Conservation (phyloP, 2,329 filamentous ascomycete genomes). For the Penicillium sp. region DNA sequence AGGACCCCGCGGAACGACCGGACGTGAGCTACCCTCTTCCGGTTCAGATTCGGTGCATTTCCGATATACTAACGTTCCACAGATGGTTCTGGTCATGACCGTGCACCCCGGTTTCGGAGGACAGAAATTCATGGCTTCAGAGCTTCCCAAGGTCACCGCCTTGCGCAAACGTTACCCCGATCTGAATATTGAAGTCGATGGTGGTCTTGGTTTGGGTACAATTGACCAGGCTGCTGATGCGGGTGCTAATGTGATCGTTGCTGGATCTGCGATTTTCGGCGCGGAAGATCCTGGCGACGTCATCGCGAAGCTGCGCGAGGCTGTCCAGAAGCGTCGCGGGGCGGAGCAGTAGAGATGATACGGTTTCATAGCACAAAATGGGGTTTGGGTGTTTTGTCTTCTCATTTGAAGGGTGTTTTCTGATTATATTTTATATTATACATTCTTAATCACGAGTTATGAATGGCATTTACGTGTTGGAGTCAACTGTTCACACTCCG, state of each 20-base stretch:
- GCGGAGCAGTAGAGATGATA: constrained; percentile 9
- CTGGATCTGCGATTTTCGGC: constrained; percentile 92
- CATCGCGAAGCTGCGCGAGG: constrained; percentile 73
- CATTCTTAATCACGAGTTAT: constrained; percentile 23
- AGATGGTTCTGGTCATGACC: constrained; percentile 99
- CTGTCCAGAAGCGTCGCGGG: constrained; percentile 65
- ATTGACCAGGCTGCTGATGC: constrained; percentile 93
- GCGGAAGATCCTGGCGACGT: constrained; percentile 84
- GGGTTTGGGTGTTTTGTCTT: constrained; percentile 16
- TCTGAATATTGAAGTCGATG: constrained; percentile 96
- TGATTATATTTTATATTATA: background rate
- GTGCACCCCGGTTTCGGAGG: constrained; percentile 96
- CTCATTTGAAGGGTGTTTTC: background rate
- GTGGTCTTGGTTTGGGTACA: constrained; percentile 80
- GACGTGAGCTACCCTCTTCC: constrained; percentile 64
- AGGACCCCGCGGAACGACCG: constrained; percentile 71
- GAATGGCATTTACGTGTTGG: constrained; percentile 17
- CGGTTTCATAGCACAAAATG: constrained; percentile 11
- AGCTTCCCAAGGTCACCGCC: constrained; percentile 88
- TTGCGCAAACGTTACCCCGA: constrained; percentile 82
- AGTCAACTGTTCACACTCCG: background rate
- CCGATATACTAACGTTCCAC: constrained; percentile 7
- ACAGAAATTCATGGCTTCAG: constrained; percentile 96
- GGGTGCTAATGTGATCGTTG: constrained; percentile 96
- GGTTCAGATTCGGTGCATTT: background rate